Percentiles rank a stretch among this genome's conserved stretches.
phyloP scores from a whole-genome alignment of 176 grass and related monocot species.

The Urochloa ruziziensis region DNA sequence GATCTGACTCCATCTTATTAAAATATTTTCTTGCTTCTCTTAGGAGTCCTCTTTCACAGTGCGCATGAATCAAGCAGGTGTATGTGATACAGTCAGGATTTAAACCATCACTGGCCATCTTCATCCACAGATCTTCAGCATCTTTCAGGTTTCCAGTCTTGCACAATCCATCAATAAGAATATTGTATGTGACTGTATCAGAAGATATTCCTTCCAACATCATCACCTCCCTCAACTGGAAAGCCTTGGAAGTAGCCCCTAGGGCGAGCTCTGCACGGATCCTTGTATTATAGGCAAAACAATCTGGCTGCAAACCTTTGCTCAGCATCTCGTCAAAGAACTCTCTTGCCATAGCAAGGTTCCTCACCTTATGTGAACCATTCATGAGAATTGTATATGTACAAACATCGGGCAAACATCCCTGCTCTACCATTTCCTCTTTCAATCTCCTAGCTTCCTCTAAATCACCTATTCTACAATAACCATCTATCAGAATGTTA shows the following conservation, averaged over 20 bases:
- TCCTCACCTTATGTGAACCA: constrained; percentile 46
- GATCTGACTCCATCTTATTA: constrained; percentile 42
- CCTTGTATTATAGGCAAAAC: constrained; percentile 59
- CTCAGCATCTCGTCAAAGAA: constrained; percentile 70
- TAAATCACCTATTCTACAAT: constrained; percentile 52
- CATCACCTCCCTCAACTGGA: constrained; percentile 69
- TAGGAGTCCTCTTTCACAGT: constrained; percentile 55
- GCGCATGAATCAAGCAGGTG: constrained; percentile 81
- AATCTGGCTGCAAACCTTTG: constrained; percentile 48
- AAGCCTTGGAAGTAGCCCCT: constrained; percentile 38
- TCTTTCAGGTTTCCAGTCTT: constrained; percentile 67
- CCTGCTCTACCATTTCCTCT: constrained; percentile 53
- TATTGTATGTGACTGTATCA: constrained; percentile 65
- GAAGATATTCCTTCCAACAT: constrained; percentile 47
- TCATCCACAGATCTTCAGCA: constrained; percentile 39
- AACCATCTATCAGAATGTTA: constrained; percentile 68
- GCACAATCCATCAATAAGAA: constrained; percentile 74
- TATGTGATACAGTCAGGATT: constrained; percentile 71
- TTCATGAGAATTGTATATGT: constrained; percentile 77
- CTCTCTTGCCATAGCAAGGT: constrained; percentile 43
- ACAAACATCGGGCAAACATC: constrained; percentile 47
- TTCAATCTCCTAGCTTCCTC: constrained; percentile 51
- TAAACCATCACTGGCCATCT: constrained; percentile 59
- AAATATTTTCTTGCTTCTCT: constrained; percentile 59
- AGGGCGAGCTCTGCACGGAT: constrained; percentile 45